Evolutionary conservation across 805 yeast genomes (phyloP).

Genomic region (Ogataea minuta): DNA sequence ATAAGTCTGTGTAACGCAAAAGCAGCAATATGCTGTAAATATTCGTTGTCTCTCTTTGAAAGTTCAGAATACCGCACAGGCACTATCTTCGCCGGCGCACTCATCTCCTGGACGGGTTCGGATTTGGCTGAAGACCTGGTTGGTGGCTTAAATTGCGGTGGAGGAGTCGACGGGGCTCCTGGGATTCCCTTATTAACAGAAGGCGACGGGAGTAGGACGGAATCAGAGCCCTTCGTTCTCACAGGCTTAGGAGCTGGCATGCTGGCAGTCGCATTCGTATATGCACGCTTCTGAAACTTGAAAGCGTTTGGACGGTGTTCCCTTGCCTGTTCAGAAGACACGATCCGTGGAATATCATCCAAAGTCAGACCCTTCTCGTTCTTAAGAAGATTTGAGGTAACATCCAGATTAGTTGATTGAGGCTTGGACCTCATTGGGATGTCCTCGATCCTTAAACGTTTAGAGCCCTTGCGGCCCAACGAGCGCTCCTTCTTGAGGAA

Average conservation of each 20-base stretch:
- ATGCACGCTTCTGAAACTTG: conserved; percentile 60
- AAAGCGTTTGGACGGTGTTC: conserved; percentile 92
- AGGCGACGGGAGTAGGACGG: conserved; percentile 1
- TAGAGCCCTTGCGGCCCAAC: conserved; percentile 31
- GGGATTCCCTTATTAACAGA: neutral
- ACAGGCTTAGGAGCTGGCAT: conserved; percentile 35
- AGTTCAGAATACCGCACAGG: conserved; percentile 65
- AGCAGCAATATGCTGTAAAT: conserved; percentile 58
- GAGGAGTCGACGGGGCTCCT: conserved; percentile 4
- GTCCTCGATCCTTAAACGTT: conserved; percentile 30
- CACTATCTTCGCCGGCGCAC: conserved; percentile 14
- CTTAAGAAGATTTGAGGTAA: conserved; percentile 67
- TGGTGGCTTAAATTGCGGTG: conserved; percentile 1
- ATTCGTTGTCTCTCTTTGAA: conserved; percentile 51
- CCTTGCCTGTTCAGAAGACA: conserved; percentile 94
- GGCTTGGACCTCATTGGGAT: conserved; percentile 28
- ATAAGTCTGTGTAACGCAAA: conserved; percentile 44
- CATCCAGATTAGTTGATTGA: conserved; percentile 41
- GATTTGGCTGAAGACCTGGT: neutral
- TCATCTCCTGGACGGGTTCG: neutral
- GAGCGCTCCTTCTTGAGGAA: conserved; percentile 24
- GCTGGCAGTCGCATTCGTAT: conserved; percentile 35
- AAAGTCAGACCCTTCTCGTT: conserved; percentile 84
- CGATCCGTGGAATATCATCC: conserved; percentile 96
- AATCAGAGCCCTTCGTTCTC: conserved; percentile 17